Base-by-base conservation (phyloP, 169 alveolate species). In the Plasmodium yoelii region DNA sequence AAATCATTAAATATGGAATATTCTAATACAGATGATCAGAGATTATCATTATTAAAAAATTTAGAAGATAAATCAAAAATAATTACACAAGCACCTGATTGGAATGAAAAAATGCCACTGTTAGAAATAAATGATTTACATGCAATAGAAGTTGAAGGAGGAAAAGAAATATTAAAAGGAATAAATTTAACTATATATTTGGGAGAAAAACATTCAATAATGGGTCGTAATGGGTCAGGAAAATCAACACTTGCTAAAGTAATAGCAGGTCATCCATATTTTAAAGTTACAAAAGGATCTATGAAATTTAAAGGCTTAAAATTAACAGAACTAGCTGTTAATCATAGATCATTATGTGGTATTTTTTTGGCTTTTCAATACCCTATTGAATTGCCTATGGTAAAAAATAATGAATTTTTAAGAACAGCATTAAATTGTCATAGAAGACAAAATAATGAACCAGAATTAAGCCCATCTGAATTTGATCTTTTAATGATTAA, bases 151-250 rank as follows among this genome's bases (percentile, higher is more conserved):
- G 86, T 49, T 15, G 94, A 92, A 73, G 94, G 92, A 51, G 93
- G 80, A n/a, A 72, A 77, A 19, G 75, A 88, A 73, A 92, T 92
- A 55, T 75, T 92, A 12, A 59, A 82, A 44, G 95, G 95, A 18
- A 80, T 92, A 39, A 73, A 60, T 46, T 56, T 92, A 63, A 44
- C 71, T n/a, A 63, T 92, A 42, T 56, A 24, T 63, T 53, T 63
- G 46, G 95, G 95, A 15, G 94, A 92, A 68, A 70, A 71, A 15
- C 94, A 88, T 26, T 87, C 95, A 26, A 88, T 92, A 56, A 92
- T 92, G 95, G 95, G 95, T 0, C 72, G 93, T 22, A 92, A 92
- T 75, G 95, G 95, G 12, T 88, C 94, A 1, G 94, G 95, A 13
- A 92, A 92, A 55, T 88, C 94, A 9, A 92, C 95, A 15, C 91